These are phyloP conservation scores for Ogataea hybrid DNA, from an alignment of 1,139 yeast genomes.

Conservation along the genomic window DNA sequence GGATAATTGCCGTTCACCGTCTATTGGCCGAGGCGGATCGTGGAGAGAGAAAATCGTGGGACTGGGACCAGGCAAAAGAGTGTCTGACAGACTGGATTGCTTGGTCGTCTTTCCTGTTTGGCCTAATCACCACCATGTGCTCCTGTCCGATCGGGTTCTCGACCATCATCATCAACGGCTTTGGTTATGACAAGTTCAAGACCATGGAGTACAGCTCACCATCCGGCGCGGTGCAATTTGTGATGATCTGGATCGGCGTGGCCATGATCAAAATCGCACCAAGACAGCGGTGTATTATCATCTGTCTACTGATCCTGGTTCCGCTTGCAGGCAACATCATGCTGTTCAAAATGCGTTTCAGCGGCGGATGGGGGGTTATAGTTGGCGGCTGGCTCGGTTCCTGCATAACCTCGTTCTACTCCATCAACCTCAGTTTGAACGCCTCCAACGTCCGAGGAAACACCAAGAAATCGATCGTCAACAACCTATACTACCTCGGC, in stretches of 20 bases:
- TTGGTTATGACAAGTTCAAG: constrained; percentile 34
- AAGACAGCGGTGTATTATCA: constrained; percentile 14
- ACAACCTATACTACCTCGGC: constrained; percentile 57
- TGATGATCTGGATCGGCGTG: constrained; percentile 30
- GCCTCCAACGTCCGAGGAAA: constrained; percentile 56
- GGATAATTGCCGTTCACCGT: constrained; percentile 32
- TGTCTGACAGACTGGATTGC: constrained; percentile 33
- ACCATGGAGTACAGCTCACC: constrained; percentile 35
- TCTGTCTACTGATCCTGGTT: constrained; percentile 24
- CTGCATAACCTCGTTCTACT: constrained; percentile 43
- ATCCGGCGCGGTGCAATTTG: constrained; percentile 6
- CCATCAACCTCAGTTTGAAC: constrained; percentile 48
- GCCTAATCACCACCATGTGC: constrained; percentile 38
- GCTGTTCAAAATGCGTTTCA: constrained; percentile 49
- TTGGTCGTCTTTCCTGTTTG: constrained; percentile 34
- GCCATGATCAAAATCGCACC: constrained; percentile 17
- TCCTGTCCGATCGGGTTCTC: constrained; percentile 37
- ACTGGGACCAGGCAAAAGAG: constrained; percentile 33
- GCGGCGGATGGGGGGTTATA: constrained; percentile 6
- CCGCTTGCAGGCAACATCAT: constrained; percentile 9
- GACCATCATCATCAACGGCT: constrained; percentile 22
- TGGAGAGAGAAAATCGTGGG: constrained; percentile 33
- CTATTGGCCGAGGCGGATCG: constrained; percentile 36
- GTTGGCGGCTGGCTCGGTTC: constrained; percentile 34
- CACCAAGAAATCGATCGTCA: constrained; percentile 61